These are phyloP conservation scores for Alisma plantagoaquatica DNA, from an alignment of 106 monocot genomes.

Conservation along the genomic window DNA sequence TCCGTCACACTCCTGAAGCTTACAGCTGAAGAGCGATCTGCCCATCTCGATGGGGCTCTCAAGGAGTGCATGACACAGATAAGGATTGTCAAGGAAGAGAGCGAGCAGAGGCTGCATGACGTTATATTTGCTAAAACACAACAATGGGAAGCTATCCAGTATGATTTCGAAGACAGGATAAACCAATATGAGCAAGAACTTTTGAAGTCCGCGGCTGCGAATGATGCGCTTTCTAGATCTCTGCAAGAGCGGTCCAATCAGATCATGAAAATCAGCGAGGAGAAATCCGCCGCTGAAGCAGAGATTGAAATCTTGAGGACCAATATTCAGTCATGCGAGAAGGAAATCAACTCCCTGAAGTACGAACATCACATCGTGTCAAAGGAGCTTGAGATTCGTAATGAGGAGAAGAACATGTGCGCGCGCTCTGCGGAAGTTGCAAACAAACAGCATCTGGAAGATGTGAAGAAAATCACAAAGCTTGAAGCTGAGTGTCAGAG, in stretches of 20 bases:
- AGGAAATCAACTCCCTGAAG: constrained; percentile 14
- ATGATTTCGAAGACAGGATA: constrained; percentile 21
- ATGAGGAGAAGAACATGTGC: constrained; percentile 28
- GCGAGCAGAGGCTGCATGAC: constrained; percentile 21
- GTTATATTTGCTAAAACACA: constrained; percentile 22
- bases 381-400: constrained; percentile 27
- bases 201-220: constrained; percentile 11
- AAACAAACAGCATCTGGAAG: constrained; percentile 22
- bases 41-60: constrained; percentile 20
- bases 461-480: constrained; percentile 25
- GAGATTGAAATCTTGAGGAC: constrained; percentile 21
- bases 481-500: constrained; percentile 72
- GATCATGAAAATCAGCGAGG: constrained; percentile 18
- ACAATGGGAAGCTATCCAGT: constrained; percentile 22
- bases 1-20: constrained; percentile 23
- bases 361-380: constrained; percentile 23
- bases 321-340: constrained; percentile 17
- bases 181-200: constrained; percentile 17
- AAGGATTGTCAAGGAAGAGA: constrained; percentile 25
- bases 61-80: constrained; percentile 30
- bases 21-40: constrained; percentile 18
- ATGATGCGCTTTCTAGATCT: constrained; percentile 18
- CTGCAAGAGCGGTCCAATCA: constrained; percentile 21
- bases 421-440: constrained; percentile 20
- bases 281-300: constrained; percentile 21